Base-by-base conservation (phyloP, 768 basidiomycete species). In the Austroboletus eburneus region DNA sequence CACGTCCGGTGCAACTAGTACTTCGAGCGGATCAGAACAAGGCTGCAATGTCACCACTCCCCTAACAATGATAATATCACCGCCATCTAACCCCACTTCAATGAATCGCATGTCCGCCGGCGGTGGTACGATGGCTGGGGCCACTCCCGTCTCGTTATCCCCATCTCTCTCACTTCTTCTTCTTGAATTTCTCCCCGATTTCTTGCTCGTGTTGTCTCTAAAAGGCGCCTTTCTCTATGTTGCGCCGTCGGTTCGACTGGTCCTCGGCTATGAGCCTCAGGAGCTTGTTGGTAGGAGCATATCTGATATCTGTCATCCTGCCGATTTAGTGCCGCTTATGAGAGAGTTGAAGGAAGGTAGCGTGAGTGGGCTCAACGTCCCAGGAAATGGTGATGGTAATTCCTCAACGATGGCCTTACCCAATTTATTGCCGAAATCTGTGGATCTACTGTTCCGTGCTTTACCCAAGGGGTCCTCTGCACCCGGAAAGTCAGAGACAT, bases 221-320 rank as follows among this genome's bases (percentile, higher is more conserved):
- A 94, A 97, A 61, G 95, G 95, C 23, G 74, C 78, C 14, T 92
- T 98, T 66, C 81, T 95, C 39, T 99, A 96, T 63, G 88, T 91
- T 42, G 89, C 91, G 0, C 92, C 92, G 2, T 79, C 85, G 21
- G 81, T 95, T 17, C 69, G 77, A 10, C 71, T 78, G 23, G 80
- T 92, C 9, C 75, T 98, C 29, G 94, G 94, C 30, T 96, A 94
- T 69, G 81, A 86, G 21, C 83, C 93, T 2, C 74, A 80, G 25
- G 91, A 95, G 48, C 80, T 98, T 45, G 75, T 90, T 21, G 90
- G 90, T 43, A 81, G 78, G 57, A 76, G 78, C 9, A 75, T 98
- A 43, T 72, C 81, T 10, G 90, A 93, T 58, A 77, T 90, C 50
- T 91, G 91, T 50, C 92, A 95, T 63, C 85, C 85, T 1, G 85